Conservation (phyloP, 371 early-diverging fungal species). For the Mucor piriformis region DNA sequence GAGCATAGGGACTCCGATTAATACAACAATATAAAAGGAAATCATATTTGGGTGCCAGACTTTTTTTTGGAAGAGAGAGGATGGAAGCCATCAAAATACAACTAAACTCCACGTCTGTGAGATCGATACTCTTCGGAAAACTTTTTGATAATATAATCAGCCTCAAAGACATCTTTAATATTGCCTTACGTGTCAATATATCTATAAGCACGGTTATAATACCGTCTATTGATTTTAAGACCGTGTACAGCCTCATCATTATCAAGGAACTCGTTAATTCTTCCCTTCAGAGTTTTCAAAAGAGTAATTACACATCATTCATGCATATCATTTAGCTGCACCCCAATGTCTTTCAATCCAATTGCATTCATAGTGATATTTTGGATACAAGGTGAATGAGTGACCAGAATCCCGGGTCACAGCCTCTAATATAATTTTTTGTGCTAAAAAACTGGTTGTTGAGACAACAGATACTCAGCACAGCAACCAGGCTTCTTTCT, state of each 20-base stretch:
- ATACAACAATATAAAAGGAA: no score
- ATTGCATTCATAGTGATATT: slow-evolving; percentile 9
- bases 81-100: no score
- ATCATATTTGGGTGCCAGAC: no score
- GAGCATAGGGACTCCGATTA: no score
- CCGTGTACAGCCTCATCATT: neutral
- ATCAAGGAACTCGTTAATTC: slow-evolving; percentile 44
- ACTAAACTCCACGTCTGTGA: neutral
- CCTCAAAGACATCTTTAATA: neutral
- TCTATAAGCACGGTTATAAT: neutral
- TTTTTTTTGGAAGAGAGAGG: no score
- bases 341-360: slow-evolving; percentile 11
- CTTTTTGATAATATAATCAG: neutral
- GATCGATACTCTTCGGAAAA: neutral
- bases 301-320: neutral
- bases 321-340: neutral
- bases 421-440: neutral
- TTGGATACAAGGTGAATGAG: slow-evolving; percentile 7
- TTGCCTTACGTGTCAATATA: neutral
- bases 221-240: neutral
- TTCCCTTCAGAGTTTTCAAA: slow-evolving; percentile 58
- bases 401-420: neutral
- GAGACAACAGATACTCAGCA: neutral
- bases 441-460: neutral
- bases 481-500: no score